Evolutionary conservation across 108 stramenopile species (phyloP).

Genomic region (Pseudonitzschia delicatissima): DNA sequence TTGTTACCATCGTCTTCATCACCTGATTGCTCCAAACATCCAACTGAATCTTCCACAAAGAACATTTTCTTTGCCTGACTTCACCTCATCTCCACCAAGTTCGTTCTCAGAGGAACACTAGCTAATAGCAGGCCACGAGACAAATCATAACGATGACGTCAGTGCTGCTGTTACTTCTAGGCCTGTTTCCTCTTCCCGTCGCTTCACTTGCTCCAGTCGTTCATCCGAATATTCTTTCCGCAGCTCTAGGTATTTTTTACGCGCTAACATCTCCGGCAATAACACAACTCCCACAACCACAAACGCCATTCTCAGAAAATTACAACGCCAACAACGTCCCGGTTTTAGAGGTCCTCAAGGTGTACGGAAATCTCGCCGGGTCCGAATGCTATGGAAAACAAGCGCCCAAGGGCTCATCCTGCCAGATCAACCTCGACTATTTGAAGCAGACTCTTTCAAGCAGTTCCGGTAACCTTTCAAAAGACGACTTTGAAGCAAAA

Average conservation of each 20-base stretch:
- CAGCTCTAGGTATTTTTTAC: neutral
- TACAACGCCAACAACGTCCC: constrained; percentile 14
- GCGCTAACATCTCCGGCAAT: neutral
- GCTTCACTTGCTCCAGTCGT: neutral
- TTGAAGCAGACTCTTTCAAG: constrained; percentile 4
- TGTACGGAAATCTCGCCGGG: constrained; percentile 36
- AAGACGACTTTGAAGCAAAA: constrained; percentile 15
- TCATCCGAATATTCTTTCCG: neutral
- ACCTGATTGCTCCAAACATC: too few relatives aligned
- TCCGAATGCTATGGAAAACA: constrained; percentile 28
- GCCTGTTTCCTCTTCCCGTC: neutral
- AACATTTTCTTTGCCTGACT: too few relatives aligned
- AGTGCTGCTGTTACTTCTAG: too few relatives aligned
- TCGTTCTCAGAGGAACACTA: too few relatives aligned
- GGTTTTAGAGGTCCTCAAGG: constrained; percentile 34
- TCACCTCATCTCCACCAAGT: too few relatives aligned
- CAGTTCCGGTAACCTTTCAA: neutral
- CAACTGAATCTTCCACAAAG: too few relatives aligned
- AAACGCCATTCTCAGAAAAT: too few relatives aligned
- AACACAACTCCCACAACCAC: neutral
- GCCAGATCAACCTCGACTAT: constrained; percentile 26
- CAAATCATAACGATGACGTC: too few relatives aligned
- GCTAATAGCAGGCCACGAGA: too few relatives aligned
- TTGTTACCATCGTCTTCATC: too few relatives aligned
- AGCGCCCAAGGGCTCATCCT: constrained; percentile 35